phyloP scores from a whole-genome alignment of 306 rosid species.

The Vicia faba region DNA sequence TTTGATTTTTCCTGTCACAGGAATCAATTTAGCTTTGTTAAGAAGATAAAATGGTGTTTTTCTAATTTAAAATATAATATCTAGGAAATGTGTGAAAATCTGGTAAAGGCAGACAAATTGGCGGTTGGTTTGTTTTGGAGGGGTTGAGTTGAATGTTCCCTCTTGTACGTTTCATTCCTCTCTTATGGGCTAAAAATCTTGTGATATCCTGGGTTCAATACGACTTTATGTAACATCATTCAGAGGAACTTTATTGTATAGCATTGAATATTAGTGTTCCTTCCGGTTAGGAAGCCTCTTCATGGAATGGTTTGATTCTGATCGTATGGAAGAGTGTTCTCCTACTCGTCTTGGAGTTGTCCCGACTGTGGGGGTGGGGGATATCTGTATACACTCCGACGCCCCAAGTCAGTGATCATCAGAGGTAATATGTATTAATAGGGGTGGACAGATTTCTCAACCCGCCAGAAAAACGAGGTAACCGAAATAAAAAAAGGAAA shows the following conservation, averaged over 20 bases:
- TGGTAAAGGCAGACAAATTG: background rate
- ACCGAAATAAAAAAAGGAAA: no score
- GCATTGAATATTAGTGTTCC: slow-evolving; percentile 2
- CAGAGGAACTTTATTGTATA: background rate
- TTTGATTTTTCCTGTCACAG: slow-evolving; percentile 46
- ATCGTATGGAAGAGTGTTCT: no score
- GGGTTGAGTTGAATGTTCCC: background rate
- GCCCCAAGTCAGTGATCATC: no score
- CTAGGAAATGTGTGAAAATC: background rate
- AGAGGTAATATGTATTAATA: no score
- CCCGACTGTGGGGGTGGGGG: no score
- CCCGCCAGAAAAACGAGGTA: no score
- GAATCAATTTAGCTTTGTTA: slow-evolving; percentile 31
- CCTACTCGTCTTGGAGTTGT: no score
- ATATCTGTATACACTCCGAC: no score
- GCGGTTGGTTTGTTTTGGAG: background rate
- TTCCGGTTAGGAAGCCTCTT: no score
- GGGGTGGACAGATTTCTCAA: no score
- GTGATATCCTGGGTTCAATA: background rate
- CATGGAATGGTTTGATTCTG: no score
- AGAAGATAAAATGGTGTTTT: background rate
- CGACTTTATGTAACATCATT: background rate
- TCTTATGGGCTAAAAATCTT: background rate
- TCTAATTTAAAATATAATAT: slow-evolving; percentile 2
- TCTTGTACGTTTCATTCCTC: background rate